These are phyloP conservation scores for Rhodomyrtus psidioides DNA, from an alignment of 441 rosid genomes.

Conservation along the genomic window DNA sequence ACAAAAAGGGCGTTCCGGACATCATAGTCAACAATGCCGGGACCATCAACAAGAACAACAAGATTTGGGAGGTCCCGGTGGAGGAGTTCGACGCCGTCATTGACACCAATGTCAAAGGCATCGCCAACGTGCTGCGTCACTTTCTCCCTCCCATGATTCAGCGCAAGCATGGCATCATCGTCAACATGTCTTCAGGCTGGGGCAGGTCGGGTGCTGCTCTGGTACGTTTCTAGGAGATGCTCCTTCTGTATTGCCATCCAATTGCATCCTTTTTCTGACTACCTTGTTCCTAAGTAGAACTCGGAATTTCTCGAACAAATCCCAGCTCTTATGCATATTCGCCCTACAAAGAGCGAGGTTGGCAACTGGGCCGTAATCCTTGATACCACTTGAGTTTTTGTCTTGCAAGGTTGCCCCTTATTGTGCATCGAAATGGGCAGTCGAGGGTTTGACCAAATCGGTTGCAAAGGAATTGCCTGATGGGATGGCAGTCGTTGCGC, in stretches of 20 bases:
- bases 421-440: conserved; percentile 98
- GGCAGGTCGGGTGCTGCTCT: conserved; percentile 96
- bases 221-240: conserved; percentile 31
- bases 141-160: conserved; percentile 87
- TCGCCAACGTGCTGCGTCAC: conserved; percentile 79
- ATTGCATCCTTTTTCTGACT: neutral
- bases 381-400: neutral
- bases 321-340: neutral
- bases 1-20: conserved; percentile 83
- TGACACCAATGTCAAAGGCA: conserved; percentile 85
- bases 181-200: conserved; percentile 96
- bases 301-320: neutral
- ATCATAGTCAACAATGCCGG: conserved; percentile 96
- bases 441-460: conserved; percentile 87
- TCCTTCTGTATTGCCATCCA: neutral
- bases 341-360: neutral
- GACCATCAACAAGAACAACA: conserved; percentile 79
- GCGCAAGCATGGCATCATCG: conserved; percentile 69
- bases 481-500: conserved; percentile 85
- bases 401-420: conserved; percentile 80
- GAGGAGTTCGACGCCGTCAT: conserved; percentile 89
- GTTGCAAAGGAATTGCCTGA: conserved; percentile 94
- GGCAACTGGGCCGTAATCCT: too few relatives aligned
- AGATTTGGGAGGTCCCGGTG: conserved; percentile 85
- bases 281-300: neutral